Conservation (phyloP, 768 basidiomycete genomes). For the Hypsizygus marmoreus region DNA sequence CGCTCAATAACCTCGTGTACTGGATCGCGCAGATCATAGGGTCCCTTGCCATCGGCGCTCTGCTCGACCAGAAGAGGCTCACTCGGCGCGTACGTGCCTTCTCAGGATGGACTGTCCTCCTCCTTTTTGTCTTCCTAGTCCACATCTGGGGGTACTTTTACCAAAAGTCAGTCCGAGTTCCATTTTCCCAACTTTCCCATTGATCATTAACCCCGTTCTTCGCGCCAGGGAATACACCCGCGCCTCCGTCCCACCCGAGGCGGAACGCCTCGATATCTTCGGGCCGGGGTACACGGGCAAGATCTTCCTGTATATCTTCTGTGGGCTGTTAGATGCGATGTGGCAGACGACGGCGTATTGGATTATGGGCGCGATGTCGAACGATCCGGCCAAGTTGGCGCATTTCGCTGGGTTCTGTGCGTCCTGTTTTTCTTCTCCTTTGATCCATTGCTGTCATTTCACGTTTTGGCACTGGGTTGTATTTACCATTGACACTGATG, state of each 20-base stretch:
- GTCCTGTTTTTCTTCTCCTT: no score
- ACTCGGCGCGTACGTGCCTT: constrained; percentile 72
- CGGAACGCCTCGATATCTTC: constrained; percentile 58
- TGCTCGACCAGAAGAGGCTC: constrained; percentile 61
- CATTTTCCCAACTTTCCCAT: background rate
- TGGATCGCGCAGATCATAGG: constrained; percentile 81
- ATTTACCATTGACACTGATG: no score
- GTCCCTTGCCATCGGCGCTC: constrained; percentile 64
- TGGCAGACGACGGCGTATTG: constrained; percentile 86
- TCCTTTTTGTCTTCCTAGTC: constrained; percentile 64
- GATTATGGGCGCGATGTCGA: constrained; percentile 87
- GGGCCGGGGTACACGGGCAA: constrained; percentile 57
- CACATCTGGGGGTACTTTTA: constrained; percentile 81
- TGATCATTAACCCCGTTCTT: constrained; percentile 10
- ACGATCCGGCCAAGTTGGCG: constrained; percentile 78
- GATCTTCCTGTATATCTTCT: constrained; percentile 69
- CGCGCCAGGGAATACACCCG: constrained; percentile 69
- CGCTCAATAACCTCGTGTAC: constrained; percentile 78
- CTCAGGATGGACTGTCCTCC: constrained; percentile 63
- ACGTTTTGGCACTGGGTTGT: no score
- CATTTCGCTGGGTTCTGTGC: constrained; percentile 81
- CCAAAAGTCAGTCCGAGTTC: constrained; percentile 52
- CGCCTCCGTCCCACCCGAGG: constrained; percentile 36
- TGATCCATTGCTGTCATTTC: background rate
- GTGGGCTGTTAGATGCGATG: constrained; percentile 76